phyloP scores from a whole-genome alignment of 176 grass and related monocot genomes.

The Juncus inflexus region DNA sequence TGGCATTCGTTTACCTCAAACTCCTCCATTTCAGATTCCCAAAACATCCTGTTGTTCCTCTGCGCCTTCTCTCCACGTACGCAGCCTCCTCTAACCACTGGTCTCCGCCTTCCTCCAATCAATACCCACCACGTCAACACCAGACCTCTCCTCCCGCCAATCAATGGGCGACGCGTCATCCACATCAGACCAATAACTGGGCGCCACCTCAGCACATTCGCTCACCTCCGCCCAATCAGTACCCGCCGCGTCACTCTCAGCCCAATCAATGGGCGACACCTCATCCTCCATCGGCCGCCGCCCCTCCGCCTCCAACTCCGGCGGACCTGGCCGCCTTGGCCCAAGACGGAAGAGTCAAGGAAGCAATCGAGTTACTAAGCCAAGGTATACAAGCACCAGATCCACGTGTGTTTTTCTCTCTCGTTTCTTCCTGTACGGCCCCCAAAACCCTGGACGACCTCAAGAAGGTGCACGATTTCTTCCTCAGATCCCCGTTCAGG shows the following conservation, averaged over 20 bases:
- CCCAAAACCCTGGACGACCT: constrained; percentile 59
- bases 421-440: constrained; percentile 45
- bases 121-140: constrained; percentile 19
- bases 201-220: neutral
- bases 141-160: constrained; percentile 2
- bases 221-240: neutral
- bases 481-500: constrained; percentile 73
- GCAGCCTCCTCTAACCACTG: constrained; percentile 23
- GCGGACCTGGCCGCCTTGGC: constrained; percentile 43
- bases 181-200: neutral
- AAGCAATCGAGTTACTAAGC: constrained; percentile 57
- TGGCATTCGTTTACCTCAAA: constrained; percentile 8
- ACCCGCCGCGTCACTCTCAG: neutral
- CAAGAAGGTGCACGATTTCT: constrained; percentile 75
- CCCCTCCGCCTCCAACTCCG: constrained; percentile 25
- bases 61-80: constrained; percentile 34
- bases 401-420: constrained; percentile 43
- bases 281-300: neutral
- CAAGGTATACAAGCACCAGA: constrained; percentile 49
- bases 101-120: constrained; percentile 1
- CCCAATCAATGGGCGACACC: constrained; percentile 20
- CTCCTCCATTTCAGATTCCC: constrained; percentile 35
- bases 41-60: constrained; percentile 29
- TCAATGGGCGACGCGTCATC: neutral
- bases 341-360: constrained; percentile 57